phyloP scores from a whole-genome alignment of 2,329 filamentous ascomycete species.

The Sporothrix globosa region DNA sequence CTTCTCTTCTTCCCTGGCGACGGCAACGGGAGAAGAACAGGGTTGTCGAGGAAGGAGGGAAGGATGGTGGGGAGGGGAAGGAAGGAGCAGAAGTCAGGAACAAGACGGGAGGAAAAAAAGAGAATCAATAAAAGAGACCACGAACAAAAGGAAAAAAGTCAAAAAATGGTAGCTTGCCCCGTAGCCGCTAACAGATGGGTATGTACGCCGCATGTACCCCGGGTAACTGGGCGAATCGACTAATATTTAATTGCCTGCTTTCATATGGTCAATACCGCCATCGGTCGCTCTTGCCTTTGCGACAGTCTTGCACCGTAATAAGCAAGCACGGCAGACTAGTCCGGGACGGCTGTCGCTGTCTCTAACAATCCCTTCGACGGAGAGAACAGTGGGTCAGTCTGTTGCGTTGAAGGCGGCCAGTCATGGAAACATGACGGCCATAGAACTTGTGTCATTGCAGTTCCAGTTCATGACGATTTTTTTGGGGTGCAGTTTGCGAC shows the following conservation, averaged over 20 bases:
- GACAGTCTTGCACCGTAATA: slow-evolving; percentile 2
- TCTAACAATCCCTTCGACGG: neutral
- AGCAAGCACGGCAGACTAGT: slow-evolving; percentile 30
- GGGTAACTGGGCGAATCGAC: slow-evolving; percentile 29
- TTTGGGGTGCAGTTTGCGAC: neutral
- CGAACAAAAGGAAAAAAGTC: slow-evolving; percentile 27
- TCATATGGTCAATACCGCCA: slow-evolving; percentile 27
- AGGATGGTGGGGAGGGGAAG: neutral
- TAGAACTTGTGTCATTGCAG: slow-evolving; percentile 26
- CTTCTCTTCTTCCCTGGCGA: slow-evolving; percentile 35
- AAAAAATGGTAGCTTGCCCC: slow-evolving; percentile 23
- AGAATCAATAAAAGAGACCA: slow-evolving; percentile 24
- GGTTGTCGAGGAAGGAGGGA: slow-evolving; percentile 5
- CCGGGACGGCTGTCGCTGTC: slow-evolving; percentile 33
- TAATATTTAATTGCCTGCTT: slow-evolving; percentile 31
- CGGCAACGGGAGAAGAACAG: slow-evolving; percentile 12
- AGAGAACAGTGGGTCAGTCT: slow-evolving; percentile 6
- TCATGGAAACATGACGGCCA: slow-evolving; percentile 11
- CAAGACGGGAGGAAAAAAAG: slow-evolving; percentile 21
- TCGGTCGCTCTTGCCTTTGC: slow-evolving; percentile 28
- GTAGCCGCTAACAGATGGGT: slow-evolving; percentile 30
- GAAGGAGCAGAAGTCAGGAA: slow-evolving; percentile 16
- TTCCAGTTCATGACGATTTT: slow-evolving; percentile 30
- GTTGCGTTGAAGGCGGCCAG: neutral
- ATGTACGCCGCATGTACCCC: slow-evolving; percentile 24